Percentiles rank a stretch among this genome's conserved stretches.
These are phyloP conservation scores for Bipolaris gigantea DNA, from an alignment of 2,329 filamentous ascomycete genomes.

Conservation along the genomic window DNA sequence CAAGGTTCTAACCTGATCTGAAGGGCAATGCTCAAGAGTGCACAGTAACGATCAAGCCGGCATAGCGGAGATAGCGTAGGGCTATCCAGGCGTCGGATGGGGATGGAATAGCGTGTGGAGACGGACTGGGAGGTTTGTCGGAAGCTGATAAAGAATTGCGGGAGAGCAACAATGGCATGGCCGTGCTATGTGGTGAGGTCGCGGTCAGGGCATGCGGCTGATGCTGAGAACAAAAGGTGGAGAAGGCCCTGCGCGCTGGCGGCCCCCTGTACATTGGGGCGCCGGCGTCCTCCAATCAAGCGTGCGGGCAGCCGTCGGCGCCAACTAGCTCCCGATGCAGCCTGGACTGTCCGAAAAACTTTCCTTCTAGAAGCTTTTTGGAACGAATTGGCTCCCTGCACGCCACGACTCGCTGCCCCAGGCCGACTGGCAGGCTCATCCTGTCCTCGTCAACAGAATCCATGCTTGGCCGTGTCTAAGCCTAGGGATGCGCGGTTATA, in stretches of 20 bases:
- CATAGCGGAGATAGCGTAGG: constrained; percentile 22
- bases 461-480: background rate
- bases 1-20: constrained; percentile 19
- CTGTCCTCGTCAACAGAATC: background rate
- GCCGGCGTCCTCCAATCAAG: constrained; percentile 13
- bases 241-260: constrained; percentile 34
- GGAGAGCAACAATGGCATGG: constrained; percentile 10
- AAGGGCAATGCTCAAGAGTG: constrained; percentile 21
- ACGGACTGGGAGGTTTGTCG: constrained; percentile 12
- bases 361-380: constrained; percentile 11
- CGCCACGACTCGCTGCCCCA: too few relatives aligned
- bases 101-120: constrained; percentile 10
- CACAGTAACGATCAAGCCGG: constrained; percentile 22
- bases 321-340: background rate
- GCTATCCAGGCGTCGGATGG: constrained; percentile 3
- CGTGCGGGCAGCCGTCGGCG: constrained; percentile 1
- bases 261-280: constrained; percentile 19
- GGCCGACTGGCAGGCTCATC: background rate
- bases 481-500: background rate
- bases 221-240: constrained; percentile 33
- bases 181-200: constrained; percentile 14
- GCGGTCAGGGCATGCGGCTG: constrained; percentile 26
- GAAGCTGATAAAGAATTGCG: constrained; percentile 8
- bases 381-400: constrained; percentile 6
- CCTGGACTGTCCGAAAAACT: constrained; percentile 2